Evolutionary conservation across 2,329 filamentous ascomycete species (phyloP).

Genomic region (Neonectria hederae): DNA sequence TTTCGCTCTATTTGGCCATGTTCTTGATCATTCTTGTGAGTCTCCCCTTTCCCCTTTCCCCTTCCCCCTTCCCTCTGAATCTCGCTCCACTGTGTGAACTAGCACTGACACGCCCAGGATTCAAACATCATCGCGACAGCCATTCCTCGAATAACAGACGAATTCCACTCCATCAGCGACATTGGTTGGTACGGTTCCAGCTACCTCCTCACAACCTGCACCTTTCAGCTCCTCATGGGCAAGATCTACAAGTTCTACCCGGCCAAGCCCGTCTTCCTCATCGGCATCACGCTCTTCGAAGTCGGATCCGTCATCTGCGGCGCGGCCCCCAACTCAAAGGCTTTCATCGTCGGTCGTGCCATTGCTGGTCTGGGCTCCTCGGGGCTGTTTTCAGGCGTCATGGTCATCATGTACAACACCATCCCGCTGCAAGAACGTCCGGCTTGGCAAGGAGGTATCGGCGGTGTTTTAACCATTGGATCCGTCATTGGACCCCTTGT

Average conservation of each 20-base stretch:
- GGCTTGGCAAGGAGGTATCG: constrained; percentile 47
- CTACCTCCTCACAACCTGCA: constrained; percentile 53
- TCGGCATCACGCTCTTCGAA: constrained; percentile 53
- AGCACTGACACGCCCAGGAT: constrained; percentile 34
- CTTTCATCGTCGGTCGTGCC: constrained; percentile 48
- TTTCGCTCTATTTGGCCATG: constrained; percentile 51
- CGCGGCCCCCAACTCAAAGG: constrained; percentile 43
- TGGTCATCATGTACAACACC: constrained; percentile 51
- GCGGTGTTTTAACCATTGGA: constrained; percentile 56
- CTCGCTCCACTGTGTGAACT: neutral
- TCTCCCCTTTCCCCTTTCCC: rapidly evolving
- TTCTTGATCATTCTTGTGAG: constrained; percentile 52
- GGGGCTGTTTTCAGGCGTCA: constrained; percentile 56
- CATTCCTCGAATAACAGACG: constrained; percentile 54
- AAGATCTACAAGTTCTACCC: constrained; percentile 57
- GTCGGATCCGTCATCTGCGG: constrained; percentile 54
- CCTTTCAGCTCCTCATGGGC: constrained; percentile 51
- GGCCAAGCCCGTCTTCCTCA: constrained; percentile 53
- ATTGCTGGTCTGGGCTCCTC: constrained; percentile 53
- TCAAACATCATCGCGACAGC: constrained; percentile 55
- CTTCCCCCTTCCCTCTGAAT: no score
- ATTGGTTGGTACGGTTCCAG: constrained; percentile 60
- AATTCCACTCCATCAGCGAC: constrained; percentile 55
- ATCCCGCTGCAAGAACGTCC: constrained; percentile 47
- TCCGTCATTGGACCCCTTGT: constrained; percentile 47